Evolutionary conservation across 1,284 basidiomycete genomes (phyloP).

Genomic region (Limonomyces culmigenus): DNA sequence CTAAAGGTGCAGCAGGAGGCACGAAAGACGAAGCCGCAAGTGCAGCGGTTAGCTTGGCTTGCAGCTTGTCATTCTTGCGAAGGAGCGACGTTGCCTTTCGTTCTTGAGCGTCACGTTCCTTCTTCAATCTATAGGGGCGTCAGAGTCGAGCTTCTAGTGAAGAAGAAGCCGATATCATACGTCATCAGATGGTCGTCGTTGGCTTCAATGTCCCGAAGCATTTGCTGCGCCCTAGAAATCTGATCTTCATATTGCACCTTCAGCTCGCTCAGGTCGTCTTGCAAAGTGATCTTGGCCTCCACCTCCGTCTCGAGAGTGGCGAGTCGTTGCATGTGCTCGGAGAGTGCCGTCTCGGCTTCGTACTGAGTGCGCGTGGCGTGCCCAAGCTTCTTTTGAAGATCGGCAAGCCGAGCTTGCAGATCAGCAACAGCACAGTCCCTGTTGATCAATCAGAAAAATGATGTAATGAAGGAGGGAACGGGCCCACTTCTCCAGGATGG

Average conservation of each 20-base stretch:
- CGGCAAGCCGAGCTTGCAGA: neutral
- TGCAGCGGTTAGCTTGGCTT: slow-evolving; percentile 23
- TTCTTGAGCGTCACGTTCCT: slow-evolving; percentile 33
- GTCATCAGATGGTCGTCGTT: neutral
- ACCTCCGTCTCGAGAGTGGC: slow-evolving; percentile 19
- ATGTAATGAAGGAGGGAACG: too few relatives aligned
- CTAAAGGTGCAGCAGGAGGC: neutral
- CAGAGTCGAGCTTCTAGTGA: slow-evolving; percentile 6
- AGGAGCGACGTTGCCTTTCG: slow-evolving; percentile 36
- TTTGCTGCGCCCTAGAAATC: neutral
- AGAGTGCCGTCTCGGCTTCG: slow-evolving; percentile 8
- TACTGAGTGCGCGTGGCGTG: neutral
- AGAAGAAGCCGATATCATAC: neutral
- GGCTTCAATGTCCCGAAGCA: neutral
- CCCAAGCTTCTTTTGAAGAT: neutral
- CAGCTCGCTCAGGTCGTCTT: slow-evolving; percentile 8
- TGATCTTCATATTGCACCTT: slow-evolving; percentile 2
- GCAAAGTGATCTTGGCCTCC: slow-evolving; percentile 12
- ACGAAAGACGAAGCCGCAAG: neutral
- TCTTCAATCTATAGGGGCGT: slow-evolving; percentile 18
- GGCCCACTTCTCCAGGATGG: neutral
- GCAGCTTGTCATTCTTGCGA: slow-evolving; percentile 43
- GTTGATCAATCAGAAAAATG: too few relatives aligned
- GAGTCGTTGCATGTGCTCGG: slow-evolving; percentile 10
- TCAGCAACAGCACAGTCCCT: neutral